Conservation (phyloP, 306 rosid species). For the Inga leiocalycina region DNA sequence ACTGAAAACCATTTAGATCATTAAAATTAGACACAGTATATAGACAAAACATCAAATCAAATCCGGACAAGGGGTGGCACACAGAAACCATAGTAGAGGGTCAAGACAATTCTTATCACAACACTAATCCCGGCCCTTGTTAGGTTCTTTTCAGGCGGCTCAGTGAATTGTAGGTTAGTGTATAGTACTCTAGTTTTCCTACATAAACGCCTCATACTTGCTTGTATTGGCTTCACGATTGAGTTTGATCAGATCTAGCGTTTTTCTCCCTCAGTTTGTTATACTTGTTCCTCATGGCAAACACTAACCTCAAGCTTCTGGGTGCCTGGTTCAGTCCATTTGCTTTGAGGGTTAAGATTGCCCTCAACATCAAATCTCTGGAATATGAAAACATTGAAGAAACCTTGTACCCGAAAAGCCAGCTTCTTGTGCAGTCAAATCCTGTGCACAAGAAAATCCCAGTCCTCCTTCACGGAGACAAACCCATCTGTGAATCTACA, state of each 20-base stretch:
- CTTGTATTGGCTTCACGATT: not conserved
- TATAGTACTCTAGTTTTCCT: not conserved
- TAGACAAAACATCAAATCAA: not conserved
- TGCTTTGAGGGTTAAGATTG: conserved; percentile 32
- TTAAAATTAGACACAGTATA: not conserved
- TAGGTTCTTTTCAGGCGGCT: not conserved
- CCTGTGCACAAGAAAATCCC: conserved; percentile 50
- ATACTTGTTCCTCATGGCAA: conserved; percentile 29
- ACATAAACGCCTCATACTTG: not conserved
- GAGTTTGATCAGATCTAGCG: not conserved
- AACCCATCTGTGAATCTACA: conserved; percentile 44
- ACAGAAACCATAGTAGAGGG: not conserved
- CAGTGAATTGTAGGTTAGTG: not conserved
- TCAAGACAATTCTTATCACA: not conserved
- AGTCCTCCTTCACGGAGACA: conserved; percentile 40
- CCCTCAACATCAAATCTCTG: conserved; percentile 43
- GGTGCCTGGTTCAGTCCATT: conserved; percentile 42
- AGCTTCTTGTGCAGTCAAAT: conserved; percentile 46
- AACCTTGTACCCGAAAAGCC: conserved; percentile 34
- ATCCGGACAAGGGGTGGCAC: not conserved
- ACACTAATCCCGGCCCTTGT: not conserved
- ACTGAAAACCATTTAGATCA: too few relatives aligned
- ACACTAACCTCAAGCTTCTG: conserved; percentile 36
- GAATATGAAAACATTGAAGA: conserved; percentile 38
- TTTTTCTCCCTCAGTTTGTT: not conserved